Evolutionary conservation across 495 filamentous ascomycete species (phyloP).

Genomic region (Diplogelasinospora grovesii): DNA sequence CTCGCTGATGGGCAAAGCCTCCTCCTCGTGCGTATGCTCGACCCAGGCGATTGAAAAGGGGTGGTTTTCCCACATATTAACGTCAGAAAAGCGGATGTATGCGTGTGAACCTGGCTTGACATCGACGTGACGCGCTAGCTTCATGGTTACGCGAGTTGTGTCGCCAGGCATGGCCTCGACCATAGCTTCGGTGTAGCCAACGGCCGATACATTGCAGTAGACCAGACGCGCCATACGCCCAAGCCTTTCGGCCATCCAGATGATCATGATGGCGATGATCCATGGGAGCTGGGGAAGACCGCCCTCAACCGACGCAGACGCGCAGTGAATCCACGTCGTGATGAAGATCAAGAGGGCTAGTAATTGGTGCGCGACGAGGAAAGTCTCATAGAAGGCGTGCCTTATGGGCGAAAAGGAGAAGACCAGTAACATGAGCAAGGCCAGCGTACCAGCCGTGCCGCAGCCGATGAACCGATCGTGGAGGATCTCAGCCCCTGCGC

Average conservation of each 20-base stretch:
- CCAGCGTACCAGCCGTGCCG: constrained; percentile 45
- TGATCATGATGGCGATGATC: constrained; percentile 56
- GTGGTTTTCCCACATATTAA: constrained; percentile 80
- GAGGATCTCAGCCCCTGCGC: constrained; percentile 41
- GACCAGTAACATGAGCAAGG: constrained; percentile 53
- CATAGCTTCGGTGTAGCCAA: constrained; percentile 60
- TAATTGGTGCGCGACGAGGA: constrained; percentile 75
- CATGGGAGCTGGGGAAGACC: constrained; percentile 59
- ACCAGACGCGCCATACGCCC: constrained; percentile 61
- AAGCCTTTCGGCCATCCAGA: constrained; percentile 74
- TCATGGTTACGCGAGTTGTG: constrained; percentile 72
- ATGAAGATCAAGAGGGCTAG: constrained; percentile 56
- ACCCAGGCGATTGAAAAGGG: constrained; percentile 93
- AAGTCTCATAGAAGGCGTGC: constrained; percentile 95
- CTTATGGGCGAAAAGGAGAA: constrained; percentile 67
- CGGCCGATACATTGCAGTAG: constrained; percentile 58
- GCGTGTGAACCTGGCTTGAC: constrained; percentile 81
- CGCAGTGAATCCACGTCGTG: constrained; percentile 64
- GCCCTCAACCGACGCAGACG: constrained; percentile 30
- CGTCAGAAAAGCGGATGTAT: constrained; percentile 73
- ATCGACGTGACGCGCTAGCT: constrained; percentile 66
- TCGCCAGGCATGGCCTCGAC: constrained; percentile 78
- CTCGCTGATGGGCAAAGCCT: constrained; percentile 23
- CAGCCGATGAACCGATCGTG: constrained; percentile 52
- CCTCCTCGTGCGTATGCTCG: constrained; percentile 32